Evolutionary conservation across 208 protist species (phyloP), one percentile per base, ranked within the genome.

Genomic region (Borovskyia barvae): DNA sequence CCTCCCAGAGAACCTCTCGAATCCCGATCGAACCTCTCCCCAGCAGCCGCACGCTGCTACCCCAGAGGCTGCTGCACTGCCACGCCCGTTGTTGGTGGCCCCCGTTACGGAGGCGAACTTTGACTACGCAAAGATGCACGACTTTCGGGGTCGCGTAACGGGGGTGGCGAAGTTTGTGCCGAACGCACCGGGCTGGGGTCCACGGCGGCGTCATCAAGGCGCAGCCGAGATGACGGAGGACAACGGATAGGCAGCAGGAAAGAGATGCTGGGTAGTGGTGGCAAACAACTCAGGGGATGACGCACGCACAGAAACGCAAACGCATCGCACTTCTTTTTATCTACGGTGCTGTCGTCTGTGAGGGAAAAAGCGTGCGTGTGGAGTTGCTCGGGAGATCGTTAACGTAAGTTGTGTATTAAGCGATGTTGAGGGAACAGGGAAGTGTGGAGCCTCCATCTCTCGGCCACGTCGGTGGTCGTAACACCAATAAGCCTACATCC

Each of bases 151-250:
- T 7, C 61, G 77, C n/a, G 80, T 66, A 11, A 84, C 78, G 1
- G 90, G 90, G 2, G 69, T 92, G 24, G 75, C 74, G 19, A 96
- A 96, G 68, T 96, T 93, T 60, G 80, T 96, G 65, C 86, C 86
- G 1, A 96, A 96, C 47, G 90, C 86, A 8, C 86, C 90, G 3
- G 76, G 85, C 3, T 96, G 90, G 90, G 90, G 90, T 2, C 90
- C 90, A 36, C 87, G 87, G 50, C 73, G 86, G 19, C 78, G 86
- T 8, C 90, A 96, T 41, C 83, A 85, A 51, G 90, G 90, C 0
- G 78, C 82, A 0, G 53, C 64, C 25, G 64, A 49, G 26, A 71
- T 72, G 17, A 46, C 65, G 0, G 63, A 59, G 41, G 57, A 62
- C 22, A 55, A 50, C 45, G 42, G 14, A 7, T n/a, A 52, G 8